Conservation (phyloP, 2,329 filamentous ascomycete species). For the Talaromyces albobiverticillius region DNA sequence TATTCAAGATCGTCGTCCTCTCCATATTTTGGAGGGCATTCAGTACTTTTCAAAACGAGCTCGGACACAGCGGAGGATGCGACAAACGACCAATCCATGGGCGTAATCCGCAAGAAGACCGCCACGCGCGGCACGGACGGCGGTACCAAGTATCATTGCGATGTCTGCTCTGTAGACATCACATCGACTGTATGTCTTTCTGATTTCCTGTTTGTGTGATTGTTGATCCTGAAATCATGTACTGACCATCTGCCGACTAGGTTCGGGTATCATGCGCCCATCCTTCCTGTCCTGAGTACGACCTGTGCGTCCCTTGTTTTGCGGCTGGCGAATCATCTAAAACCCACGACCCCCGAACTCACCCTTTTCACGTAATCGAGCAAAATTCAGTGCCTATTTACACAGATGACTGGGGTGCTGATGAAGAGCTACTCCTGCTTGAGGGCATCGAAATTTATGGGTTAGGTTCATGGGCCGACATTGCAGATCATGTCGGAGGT, state of each 20-base stretch:
- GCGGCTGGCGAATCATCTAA: constrained; percentile 75
- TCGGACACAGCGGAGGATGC: constrained; percentile 39
- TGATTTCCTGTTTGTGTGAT: no score
- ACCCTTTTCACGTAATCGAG: constrained; percentile 91
- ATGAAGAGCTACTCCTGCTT: constrained; percentile 88
- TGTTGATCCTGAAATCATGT: background rate
- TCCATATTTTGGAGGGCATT: constrained; percentile 30
- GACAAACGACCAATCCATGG: constrained; percentile 59
- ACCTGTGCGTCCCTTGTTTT: constrained; percentile 95
- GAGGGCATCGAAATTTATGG: constrained; percentile 97
- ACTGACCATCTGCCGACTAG: constrained; percentile 46
- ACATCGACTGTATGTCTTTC: constrained; percentile 77
- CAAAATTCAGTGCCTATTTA: constrained; percentile 98
- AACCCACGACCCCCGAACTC: constrained; percentile 80
- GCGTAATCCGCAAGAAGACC: constrained; percentile 94
- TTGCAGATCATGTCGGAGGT: constrained; percentile 95
- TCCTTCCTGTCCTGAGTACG: constrained; percentile 82
- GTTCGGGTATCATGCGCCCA: constrained; percentile 93
- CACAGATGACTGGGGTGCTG: constrained; percentile 90
- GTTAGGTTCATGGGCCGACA: constrained; percentile 94
- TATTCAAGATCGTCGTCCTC: constrained; percentile 16
- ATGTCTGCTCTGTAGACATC: constrained; percentile 93
- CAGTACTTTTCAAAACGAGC: constrained; percentile 28
- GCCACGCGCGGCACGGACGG: constrained; percentile 80
- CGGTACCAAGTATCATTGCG: constrained; percentile 93